Conservation (phyloP, 768 basidiomycete genomes). For the Kwoniella botswanensis region DNA sequence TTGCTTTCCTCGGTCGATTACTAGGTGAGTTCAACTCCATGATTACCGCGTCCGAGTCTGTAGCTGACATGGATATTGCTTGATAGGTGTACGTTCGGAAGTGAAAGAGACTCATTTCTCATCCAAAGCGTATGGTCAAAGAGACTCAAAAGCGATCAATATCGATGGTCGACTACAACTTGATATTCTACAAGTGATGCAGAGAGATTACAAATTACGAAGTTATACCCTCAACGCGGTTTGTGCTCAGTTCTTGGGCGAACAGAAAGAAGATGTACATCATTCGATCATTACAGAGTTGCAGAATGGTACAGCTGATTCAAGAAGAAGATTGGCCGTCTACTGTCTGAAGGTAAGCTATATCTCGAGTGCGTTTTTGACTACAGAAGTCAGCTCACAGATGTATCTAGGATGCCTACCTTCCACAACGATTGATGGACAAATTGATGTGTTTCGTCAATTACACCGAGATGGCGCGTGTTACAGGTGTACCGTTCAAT, state of each 20-base stretch:
- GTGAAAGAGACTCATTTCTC: slow-evolving; percentile 96
- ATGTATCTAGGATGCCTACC: slow-evolving; percentile 82
- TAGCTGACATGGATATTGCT: background rate
- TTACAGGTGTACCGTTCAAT: slow-evolving; percentile 99
- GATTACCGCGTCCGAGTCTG: background rate
- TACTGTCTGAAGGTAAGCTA: slow-evolving; percentile 88
- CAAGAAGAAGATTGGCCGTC: slow-evolving; percentile 86
- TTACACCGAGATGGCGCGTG: slow-evolving; percentile 98
- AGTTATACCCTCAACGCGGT: slow-evolving; percentile 98
- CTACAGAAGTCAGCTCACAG: background rate
- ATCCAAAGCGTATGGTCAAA: slow-evolving; percentile 94
- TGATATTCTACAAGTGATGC: slow-evolving; percentile 96
- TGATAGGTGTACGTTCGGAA: slow-evolving; percentile 72
- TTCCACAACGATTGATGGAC: slow-evolving; percentile 93
- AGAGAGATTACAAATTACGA: slow-evolving; percentile 94
- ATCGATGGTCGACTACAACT: slow-evolving; percentile 93
- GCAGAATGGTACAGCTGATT: slow-evolving; percentile 95
- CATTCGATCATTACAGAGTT: slow-evolving; percentile 97
- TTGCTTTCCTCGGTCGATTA: slow-evolving; percentile 76
- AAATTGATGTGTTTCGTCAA: slow-evolving; percentile 99
- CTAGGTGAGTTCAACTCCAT: slow-evolving; percentile 63
- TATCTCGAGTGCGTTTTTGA: background rate
- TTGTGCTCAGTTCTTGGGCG: slow-evolving; percentile 94
- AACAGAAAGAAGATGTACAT: slow-evolving; percentile 99
- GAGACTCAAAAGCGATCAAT: slow-evolving; percentile 90